These are phyloP conservation scores for Metschnikowia amazonensis DNA, from an alignment of 805 yeast genomes.

Conservation along the genomic window DNA sequence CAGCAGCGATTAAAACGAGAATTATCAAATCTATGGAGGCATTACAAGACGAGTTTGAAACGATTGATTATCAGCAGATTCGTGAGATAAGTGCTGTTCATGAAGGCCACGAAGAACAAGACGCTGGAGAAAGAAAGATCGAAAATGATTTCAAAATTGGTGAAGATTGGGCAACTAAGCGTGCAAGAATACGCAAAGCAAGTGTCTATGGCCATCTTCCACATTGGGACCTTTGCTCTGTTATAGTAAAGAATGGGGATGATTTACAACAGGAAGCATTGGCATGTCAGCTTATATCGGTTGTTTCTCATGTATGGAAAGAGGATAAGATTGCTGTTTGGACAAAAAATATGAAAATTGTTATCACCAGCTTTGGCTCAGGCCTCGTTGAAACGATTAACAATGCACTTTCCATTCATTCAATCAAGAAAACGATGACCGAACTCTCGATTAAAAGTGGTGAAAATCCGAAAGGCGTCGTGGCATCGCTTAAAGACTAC, in stretches of 20 bases:
- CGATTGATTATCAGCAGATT: slow-evolving; percentile 27
- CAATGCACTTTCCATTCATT: slow-evolving; percentile 89
- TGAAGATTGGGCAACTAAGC: slow-evolving; percentile 89
- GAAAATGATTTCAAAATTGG: slow-evolving; percentile 91
- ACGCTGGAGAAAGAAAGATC: slow-evolving; percentile 78
- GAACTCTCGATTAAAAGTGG: slow-evolving; percentile 65
- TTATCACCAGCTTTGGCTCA: slow-evolving; percentile 84
- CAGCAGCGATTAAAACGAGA: slow-evolving; percentile 20
- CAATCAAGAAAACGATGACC: slow-evolving; percentile 88
- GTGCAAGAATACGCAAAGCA: slow-evolving; percentile 70
- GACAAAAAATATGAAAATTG: slow-evolving; percentile 90
- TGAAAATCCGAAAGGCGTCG: slow-evolving; percentile 63
- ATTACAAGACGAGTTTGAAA: slow-evolving; percentile 40
- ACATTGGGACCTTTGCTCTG: slow-evolving; percentile 94
- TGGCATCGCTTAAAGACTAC: slow-evolving; percentile 75
- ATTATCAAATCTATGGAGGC: slow-evolving; percentile 32
- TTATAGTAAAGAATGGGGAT: slow-evolving; percentile 94
- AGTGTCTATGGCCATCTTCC: slow-evolving; percentile 82
- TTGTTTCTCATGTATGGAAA: slow-evolving; percentile 69
- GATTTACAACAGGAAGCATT: slow-evolving; percentile 94
- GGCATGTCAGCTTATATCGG: slow-evolving; percentile 80
- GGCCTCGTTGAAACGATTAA: slow-evolving; percentile 96
- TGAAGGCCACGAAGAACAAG: slow-evolving; percentile 49
- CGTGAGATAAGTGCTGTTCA: too few relatives aligned
- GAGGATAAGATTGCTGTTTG: slow-evolving; percentile 67